Base-by-base conservation (phyloP, 768 basidiomycete genomes). In the Dendrothele bispora region DNA sequence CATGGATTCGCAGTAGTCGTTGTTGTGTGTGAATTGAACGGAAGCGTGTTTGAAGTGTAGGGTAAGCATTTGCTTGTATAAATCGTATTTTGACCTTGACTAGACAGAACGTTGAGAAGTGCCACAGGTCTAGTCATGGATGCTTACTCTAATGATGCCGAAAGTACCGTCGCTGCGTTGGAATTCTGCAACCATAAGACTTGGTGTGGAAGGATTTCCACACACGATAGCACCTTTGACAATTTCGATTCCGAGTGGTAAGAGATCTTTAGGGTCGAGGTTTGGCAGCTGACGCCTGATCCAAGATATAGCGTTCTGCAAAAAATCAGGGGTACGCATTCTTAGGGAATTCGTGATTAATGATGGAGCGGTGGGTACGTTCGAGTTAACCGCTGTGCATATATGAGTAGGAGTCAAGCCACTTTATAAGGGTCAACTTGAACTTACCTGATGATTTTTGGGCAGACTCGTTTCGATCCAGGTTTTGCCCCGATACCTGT, bases 131-230 rank as follows among this genome's bases (percentile, higher is more conserved):
- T n/a, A n/a, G n/a, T n/a, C n/a, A n/a, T 45, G n/a, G 27, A 18
- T 7, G 70, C 82, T 37, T 55, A 92, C 93, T 52, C 81, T 78
- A 12, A 87, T 80, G 34, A 89, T 80, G 12, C 91, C 84, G 56
- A 88, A 90, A 1, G 84, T 88, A 21, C 94, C 95, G 35, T 83
- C 72, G 1, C 83, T 84, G n/a, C 73, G 71, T 46, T 79, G 73
- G 55, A 95, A 97, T 59, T 93, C 90, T 0, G 82, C 80, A 21
- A 97, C 83, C 32, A 95, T 75, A 5, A 97, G 69, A 57, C 74
- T 86, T 0, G 88, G 86, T 0, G 92, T 97, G 0, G 95, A 90
- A 18, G 79, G 68, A 67, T 95, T 98, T 10, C 95, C 95, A 17
- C 86, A 77, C 17, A 88, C 80, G 39, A 98, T 81, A 15, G 88